phyloP scores from a whole-genome alignment of 352 stramenopile species.

The Globisporangium splendens region DNA sequence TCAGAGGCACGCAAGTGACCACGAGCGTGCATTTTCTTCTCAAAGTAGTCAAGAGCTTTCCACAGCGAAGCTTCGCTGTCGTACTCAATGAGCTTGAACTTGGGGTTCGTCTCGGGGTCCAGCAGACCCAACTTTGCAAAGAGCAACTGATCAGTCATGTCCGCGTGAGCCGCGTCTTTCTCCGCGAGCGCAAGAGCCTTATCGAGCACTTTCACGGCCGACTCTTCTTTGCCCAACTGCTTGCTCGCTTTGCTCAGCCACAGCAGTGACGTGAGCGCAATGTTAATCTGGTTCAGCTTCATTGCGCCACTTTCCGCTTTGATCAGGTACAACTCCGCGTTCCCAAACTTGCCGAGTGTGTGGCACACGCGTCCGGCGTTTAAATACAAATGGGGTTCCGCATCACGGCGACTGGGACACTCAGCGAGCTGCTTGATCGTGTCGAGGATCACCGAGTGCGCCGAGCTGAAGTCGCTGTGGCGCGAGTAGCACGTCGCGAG shows the following conservation, averaged over 20 bases:
- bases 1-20: constrained; percentile 40
- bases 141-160: constrained; percentile 43
- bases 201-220: constrained; percentile 16
- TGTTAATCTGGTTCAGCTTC: constrained; percentile 25
- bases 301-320: constrained; percentile 29
- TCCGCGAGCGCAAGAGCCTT: constrained; percentile 18
- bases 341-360: constrained; percentile 40
- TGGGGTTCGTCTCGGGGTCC: constrained; percentile 23
- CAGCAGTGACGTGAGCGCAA: constrained; percentile 40
- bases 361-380: constrained; percentile 60
- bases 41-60: constrained; percentile 45
- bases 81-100: constrained; percentile 11
- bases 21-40: constrained; percentile 34
- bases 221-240: constrained; percentile 24
- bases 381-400: constrained; percentile 43
- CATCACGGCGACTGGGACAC: constrained; percentile 36
- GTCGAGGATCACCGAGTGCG: constrained; percentile 50
- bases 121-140: constrained; percentile 46
- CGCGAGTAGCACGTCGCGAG: constrained; percentile 51
- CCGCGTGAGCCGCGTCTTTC: constrained; percentile 22
- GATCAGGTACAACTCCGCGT: constrained; percentile 43
- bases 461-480: constrained; percentile 47
- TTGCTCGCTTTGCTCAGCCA: constrained; percentile 51
- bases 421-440: constrained; percentile 40
- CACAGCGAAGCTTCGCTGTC: constrained; percentile 28